Conservation (phyloP, 1,284 basidiomycete genomes). For the Cystobasidium slooffiae region DNA sequence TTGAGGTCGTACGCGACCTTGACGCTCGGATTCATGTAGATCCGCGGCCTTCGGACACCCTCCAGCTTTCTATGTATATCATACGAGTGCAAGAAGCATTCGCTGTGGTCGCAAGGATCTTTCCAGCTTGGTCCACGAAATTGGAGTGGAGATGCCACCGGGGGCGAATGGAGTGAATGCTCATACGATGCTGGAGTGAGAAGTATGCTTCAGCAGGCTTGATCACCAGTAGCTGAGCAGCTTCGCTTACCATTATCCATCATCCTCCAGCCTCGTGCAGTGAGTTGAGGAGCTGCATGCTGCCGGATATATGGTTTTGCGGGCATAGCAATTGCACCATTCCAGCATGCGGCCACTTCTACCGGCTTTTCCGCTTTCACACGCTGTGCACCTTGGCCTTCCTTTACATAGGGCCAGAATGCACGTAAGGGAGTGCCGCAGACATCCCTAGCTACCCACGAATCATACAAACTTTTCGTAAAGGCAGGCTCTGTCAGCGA, state of each 20-base stretch:
- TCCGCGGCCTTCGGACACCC: constrained; percentile 57
- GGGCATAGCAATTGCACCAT: constrained; percentile 64
- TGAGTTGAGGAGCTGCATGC: constrained; percentile 5
- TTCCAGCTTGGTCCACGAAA: constrained; percentile 60
- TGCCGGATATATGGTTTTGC: constrained; percentile 60
- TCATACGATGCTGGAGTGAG: constrained; percentile 4
- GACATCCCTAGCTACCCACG: constrained; percentile 61
- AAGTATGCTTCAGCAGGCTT: constrained; percentile 40
- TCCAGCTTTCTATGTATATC: constrained; percentile 63
- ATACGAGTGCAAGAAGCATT: constrained; percentile 65
- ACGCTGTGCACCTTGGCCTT: constrained; percentile 56
- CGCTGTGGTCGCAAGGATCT: constrained; percentile 63
- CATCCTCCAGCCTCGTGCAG: constrained; percentile 55
- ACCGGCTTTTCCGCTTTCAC: constrained; percentile 60
- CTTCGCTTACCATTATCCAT: constrained; percentile 52
- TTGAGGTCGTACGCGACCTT: constrained; percentile 23
- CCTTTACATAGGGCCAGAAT: constrained; percentile 65
- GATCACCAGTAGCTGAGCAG: constrained; percentile 53
- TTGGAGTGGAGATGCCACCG: constrained; percentile 56
- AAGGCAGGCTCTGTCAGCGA: not conserved
- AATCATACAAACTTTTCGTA: constrained; percentile 8
- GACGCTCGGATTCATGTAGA: constrained; percentile 62
- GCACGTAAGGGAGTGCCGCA: constrained; percentile 59
- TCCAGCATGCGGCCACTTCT: constrained; percentile 67
- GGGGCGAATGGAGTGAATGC: constrained; percentile 54